Evolutionary conservation across 805 yeast genomes (phyloP), one percentile per base, ranked within the genome.

Genomic region (Helenozyma baotianmanensis): DNA sequence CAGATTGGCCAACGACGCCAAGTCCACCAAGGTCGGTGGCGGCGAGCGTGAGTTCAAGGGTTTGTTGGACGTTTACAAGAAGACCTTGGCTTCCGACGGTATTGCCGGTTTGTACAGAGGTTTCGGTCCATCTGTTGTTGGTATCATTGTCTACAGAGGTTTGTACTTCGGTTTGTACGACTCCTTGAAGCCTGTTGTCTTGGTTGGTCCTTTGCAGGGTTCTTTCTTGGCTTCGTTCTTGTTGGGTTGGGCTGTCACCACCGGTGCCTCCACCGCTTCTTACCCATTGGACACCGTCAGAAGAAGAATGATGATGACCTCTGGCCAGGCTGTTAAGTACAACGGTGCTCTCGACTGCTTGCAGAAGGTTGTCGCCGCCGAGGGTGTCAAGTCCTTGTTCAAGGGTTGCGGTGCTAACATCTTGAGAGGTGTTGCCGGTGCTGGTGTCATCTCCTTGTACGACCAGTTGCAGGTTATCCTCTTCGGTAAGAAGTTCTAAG

Each of bases 301-400:
- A 83, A 87, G 97, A 85, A 87, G 97, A 84, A 88, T 88, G 97
- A 88, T 88, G 97, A 88, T 88, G 97, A 88, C 97, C 58, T 89
- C 97, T 55, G 97, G 97, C 72, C 95, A 87, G 76, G 95, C 95
- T 62, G 95, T 88, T 60, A 88, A 89, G 77, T 88, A 88, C 78
- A 73, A 80, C 64, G 92, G 95, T 76, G 95, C 96, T 56, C 76
- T 85, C 68, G 96, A 89, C 70, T 86, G 92, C 72, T 81, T 84
- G 85, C 73, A 65, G 57, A 72, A 87, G 76, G 86, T 88, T 66
- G 90, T 89, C 56, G 95, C 95, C 54, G 87, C 92, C 65, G 96
- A 89, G 74, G 97, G 97, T 86, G 70, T 85, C 58, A 60, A 64
- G 43, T 86, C 97, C 58, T 78, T 88, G 72, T 88, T 88, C 90